phyloP scores from a whole-genome alignment of 371 early-diverging fungal species.

The Umbelopsis sp. region DNA sequence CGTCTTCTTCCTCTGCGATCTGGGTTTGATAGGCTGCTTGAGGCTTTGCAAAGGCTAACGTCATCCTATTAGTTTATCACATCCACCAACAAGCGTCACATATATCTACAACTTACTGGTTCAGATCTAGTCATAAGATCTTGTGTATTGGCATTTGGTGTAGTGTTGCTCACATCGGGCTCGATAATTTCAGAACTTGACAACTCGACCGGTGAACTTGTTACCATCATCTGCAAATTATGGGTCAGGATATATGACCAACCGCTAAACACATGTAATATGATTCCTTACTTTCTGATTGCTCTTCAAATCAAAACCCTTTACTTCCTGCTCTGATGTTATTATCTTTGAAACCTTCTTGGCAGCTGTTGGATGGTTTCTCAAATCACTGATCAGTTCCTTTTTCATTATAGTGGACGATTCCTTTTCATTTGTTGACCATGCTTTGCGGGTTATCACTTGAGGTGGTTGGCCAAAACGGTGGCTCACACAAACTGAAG shows the following conservation, averaged over 20 bases:
- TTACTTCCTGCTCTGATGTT: not conserved
- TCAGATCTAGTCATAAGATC: not conserved
- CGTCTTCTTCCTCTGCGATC: not conserved
- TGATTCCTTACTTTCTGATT: not conserved
- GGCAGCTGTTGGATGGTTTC: not conserved
- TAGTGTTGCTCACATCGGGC: not conserved
- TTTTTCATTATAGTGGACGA: not conserved
- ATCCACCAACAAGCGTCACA: not conserved
- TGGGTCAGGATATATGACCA: not conserved
- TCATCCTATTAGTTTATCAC: too few species aligned
- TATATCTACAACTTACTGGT: not conserved
- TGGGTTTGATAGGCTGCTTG: not conserved
- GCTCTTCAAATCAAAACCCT: not conserved
- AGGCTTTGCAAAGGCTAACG: not conserved
- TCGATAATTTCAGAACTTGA: not conserved
- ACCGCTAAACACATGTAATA: not conserved
- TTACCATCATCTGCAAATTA: not conserved
- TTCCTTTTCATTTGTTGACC: not conserved
- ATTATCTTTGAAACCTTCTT: not conserved
- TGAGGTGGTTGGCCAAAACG: constrained; percentile 9
- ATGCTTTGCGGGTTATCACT: not conserved
- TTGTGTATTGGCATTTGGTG: not conserved
- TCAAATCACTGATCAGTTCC: not conserved
- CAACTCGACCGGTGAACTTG: not conserved
- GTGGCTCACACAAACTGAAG: constrained; percentile 5